phyloP scores from a whole-genome alignment of 1,284 basidiomycete species.

The Entoloma clypeatum region DNA sequence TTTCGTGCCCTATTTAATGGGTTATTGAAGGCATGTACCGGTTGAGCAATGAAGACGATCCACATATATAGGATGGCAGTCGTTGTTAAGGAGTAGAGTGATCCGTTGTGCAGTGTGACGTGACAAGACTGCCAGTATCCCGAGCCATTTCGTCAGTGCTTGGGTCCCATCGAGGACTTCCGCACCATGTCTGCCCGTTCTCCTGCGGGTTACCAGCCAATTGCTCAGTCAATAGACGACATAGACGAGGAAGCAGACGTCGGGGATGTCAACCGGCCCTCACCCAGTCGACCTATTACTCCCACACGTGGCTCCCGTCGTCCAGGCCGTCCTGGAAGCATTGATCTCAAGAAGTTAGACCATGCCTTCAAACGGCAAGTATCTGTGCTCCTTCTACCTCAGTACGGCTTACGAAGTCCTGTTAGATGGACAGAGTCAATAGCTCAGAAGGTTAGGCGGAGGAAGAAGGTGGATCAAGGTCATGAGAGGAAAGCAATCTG shows the following conservation, averaged over 20 bases:
- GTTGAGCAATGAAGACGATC: too few species aligned
- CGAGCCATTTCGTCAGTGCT: constrained; percentile 4
- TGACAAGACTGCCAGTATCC: constrained; percentile 5
- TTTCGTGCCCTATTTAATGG: too few species aligned
- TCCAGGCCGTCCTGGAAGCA: constrained; percentile 52
- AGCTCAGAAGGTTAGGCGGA: constrained; percentile 75
- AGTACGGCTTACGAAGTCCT: background rate
- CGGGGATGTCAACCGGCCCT: constrained; percentile 32
- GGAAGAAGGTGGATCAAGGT: constrained; percentile 62
- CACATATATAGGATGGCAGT: too few species aligned
- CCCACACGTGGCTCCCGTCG: constrained; percentile 41
- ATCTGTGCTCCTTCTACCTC: constrained; percentile 1
- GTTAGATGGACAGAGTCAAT: constrained; percentile 80
- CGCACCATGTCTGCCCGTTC: constrained; percentile 41
- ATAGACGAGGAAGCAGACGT: constrained; percentile 56
- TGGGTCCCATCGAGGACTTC: background rate
- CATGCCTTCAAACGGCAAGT: constrained; percentile 73
- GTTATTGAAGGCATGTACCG: too few species aligned
- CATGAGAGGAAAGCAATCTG: constrained; percentile 67
- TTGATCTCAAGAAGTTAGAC: constrained; percentile 75
- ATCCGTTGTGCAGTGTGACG: constrained; percentile 12
- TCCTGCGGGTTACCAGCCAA: constrained; percentile 58
- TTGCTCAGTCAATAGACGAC: constrained; percentile 57
- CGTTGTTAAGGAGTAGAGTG: too few species aligned
- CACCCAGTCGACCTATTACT: constrained; percentile 26